These are phyloP conservation scores for Loxodes magnus DNA, from an alignment of 73 alveolate genomes.

Conservation along the genomic window DNA sequence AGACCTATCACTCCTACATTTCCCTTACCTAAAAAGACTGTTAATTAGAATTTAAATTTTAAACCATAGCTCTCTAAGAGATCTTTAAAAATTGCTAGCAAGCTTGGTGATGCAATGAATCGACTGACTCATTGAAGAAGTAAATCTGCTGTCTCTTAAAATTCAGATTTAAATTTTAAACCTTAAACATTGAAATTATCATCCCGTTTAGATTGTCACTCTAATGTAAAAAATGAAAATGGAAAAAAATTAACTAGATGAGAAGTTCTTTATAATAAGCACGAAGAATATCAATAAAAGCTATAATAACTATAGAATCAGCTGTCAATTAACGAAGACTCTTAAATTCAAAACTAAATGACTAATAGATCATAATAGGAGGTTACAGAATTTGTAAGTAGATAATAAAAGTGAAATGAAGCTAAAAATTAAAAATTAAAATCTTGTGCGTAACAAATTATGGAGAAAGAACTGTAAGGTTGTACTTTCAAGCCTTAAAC, in stretches of 20 bases:
- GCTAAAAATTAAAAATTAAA: too few relatives aligned
- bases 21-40: too few relatives aligned
- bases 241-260: background rate
- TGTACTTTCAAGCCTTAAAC: constrained; percentile 6
- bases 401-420: too few relatives aligned
- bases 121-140: background rate
- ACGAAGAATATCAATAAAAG: background rate
- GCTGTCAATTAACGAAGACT: too few relatives aligned
- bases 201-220: background rate
- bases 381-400: too few relatives aligned
- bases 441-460: too few relatives aligned
- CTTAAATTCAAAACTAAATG: too few relatives aligned
- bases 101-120: constrained; percentile 3
- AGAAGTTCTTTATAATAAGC: background rate
- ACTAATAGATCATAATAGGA: too few relatives aligned
- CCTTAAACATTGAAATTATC: constrained; percentile 8
- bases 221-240: background rate
- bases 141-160: background rate
- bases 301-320: background rate
- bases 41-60: too few relatives aligned
- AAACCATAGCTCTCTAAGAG: constrained; percentile 6
- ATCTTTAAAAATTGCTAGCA: constrained; percentile 1
- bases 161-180: background rate
- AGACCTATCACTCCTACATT: too few relatives aligned
- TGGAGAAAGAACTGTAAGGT: background rate